These are phyloP conservation scores for Puccinia polysora DNA, from an alignment of 1,284 basidiomycete genomes.

Conservation along the genomic window DNA sequence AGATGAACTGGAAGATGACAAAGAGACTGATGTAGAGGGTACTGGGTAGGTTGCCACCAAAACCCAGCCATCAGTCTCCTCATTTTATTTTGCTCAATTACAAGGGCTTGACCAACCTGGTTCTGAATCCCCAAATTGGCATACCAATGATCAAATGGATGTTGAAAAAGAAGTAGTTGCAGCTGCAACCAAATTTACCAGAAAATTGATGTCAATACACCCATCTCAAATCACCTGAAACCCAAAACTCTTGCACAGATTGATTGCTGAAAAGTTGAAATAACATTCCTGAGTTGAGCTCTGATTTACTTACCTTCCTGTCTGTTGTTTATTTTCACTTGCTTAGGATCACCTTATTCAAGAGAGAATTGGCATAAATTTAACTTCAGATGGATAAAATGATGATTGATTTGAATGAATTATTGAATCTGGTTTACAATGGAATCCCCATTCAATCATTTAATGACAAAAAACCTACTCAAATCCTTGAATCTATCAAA, in stretches of 20 bases:
- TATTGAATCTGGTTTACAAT: slow-evolving; percentile 74
- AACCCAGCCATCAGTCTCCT: slow-evolving; percentile 43
- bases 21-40: slow-evolving; percentile 41
- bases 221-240: background rate
- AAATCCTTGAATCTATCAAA: slow-evolving; percentile 61
- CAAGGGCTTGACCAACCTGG: slow-evolving; percentile 46
- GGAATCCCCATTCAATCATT: slow-evolving; percentile 59
- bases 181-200: slow-evolving; percentile 8
- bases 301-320: slow-evolving; percentile 45
- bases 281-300: slow-evolving; percentile 16
- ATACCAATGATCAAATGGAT: slow-evolving; percentile 13
- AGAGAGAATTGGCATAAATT: slow-evolving; percentile 65
- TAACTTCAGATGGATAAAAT: slow-evolving; percentile 65
- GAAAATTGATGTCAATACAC: background rate
- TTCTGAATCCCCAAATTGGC: slow-evolving; percentile 24
- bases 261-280: background rate
- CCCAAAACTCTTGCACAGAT: slow-evolving; percentile 10
- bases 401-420: slow-evolving; percentile 64
- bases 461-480: slow-evolving; percentile 62
- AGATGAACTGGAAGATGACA: slow-evolving; percentile 46
- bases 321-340: slow-evolving; percentile 46
- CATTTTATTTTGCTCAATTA: slow-evolving; percentile 48
- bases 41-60: slow-evolving; percentile 46
- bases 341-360: slow-evolving; percentile 69
- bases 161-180: slow-evolving; percentile 1